Conservation (phyloP, 2,329 filamentous ascomycete genomes). For the Dactylellina sp. region DNA sequence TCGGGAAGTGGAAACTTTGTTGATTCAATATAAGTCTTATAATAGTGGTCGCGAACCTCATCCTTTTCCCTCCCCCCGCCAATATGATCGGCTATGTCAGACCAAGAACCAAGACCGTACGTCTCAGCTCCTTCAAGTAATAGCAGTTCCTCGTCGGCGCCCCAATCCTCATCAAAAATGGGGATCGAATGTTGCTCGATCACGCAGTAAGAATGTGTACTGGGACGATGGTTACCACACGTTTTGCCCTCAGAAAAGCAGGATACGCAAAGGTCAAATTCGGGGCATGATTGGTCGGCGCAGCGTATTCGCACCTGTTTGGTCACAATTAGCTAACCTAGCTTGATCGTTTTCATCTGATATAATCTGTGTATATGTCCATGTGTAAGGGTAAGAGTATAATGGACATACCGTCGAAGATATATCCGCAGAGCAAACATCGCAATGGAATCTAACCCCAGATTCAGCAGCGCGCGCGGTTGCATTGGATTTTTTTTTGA, state of each 20-base stretch:
- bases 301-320: conserved; percentile 90
- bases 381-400: not conserved
- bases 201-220: conserved; percentile 87
- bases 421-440: conserved; percentile 95
- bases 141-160: conserved; percentile 94
- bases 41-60: conserved; percentile 94
- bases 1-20: conserved; percentile 86
- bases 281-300: conserved; percentile 82
- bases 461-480: conserved; percentile 76
- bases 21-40: conserved; percentile 86
- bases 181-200: conserved; percentile 99
- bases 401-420: conserved; percentile 80
- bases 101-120: conserved; percentile 96
- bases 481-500: conserved; percentile 79
- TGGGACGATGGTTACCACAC: conserved; percentile 85
- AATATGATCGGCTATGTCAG: conserved; percentile 97
- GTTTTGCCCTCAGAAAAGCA: conserved; percentile 87
- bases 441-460: conserved; percentile 95
- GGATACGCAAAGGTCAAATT: conserved; percentile 96
- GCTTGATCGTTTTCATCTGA: too few species aligned
- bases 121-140: conserved; percentile 94
- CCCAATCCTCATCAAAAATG: conserved; percentile 95
- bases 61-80: conserved; percentile 94
- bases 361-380: too few species aligned
- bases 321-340: too few species aligned